A percentile compares a stretch with the other conserved stretches of the same genome.
Conservation (phyloP, 805 yeast genomes). For the Yamadazyma insecticola region DNA sequence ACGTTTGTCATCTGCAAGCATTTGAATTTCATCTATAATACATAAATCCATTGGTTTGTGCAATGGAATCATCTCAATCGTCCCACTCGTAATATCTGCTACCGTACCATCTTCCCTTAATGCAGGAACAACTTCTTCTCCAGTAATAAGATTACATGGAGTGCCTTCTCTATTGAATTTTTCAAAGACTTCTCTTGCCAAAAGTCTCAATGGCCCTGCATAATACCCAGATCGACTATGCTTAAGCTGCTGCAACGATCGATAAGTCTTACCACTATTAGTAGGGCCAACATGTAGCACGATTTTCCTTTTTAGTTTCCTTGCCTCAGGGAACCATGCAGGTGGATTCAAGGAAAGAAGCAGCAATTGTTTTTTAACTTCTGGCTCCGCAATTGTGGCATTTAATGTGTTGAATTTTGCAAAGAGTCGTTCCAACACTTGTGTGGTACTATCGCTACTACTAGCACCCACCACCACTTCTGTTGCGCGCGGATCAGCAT, state of each 20-base stretch:
- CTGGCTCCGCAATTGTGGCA: slow-evolving; percentile 7
- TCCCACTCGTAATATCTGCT: slow-evolving; percentile 80
- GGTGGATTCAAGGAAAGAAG: slow-evolving; percentile 37
- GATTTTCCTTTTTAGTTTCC: slow-evolving; percentile 71
- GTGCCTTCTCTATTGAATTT: slow-evolving; percentile 63
- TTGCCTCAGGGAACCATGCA: slow-evolving; percentile 79
- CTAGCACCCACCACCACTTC: too few species aligned
- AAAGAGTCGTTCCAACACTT: too few species aligned
- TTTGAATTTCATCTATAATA: slow-evolving; percentile 93
- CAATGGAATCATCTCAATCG: slow-evolving; percentile 88
- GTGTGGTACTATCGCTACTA: too few species aligned
- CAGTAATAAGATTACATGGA: slow-evolving; percentile 82
- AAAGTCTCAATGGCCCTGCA: slow-evolving; percentile 89
- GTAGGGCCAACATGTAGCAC: slow-evolving; percentile 98
- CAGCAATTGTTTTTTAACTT: too few species aligned
- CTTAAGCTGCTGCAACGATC: slow-evolving; percentile 68
- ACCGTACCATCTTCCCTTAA: slow-evolving; percentile 63
- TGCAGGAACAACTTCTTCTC: slow-evolving; percentile 85
- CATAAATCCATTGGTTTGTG: slow-evolving; percentile 72
- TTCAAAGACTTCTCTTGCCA: slow-evolving; percentile 90
- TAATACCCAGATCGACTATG: slow-evolving; percentile 71
- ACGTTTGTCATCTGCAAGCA: slow-evolving; percentile 74
- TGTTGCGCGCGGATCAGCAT: too few species aligned
- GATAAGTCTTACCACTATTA: slow-evolving; percentile 90
- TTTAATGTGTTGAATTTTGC: too few species aligned